Evolutionary conservation across 805 yeast species (phyloP), one percentile per base, ranked within the genome.

Genomic region (Ogataea chonburiensis): DNA sequence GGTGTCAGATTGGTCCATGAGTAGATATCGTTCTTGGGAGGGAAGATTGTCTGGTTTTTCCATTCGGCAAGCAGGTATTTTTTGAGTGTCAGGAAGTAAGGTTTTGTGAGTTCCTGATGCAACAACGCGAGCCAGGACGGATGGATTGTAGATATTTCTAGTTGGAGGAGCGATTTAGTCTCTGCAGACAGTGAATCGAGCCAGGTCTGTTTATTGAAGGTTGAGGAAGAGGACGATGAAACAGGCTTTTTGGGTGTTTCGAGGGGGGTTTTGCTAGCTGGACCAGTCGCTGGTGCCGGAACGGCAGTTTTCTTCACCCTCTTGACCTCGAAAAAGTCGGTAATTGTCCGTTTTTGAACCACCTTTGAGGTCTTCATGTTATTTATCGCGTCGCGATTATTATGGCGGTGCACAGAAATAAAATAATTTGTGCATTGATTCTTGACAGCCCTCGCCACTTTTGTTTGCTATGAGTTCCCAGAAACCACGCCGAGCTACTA

Each of bases 1-100:
- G 96, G 95, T 0, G 98, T 87, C 12, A 80, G 68, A 20, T 87
- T 73, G 2, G 94, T 80, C 97, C 98, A 93, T 0, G 97, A 86
- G 57, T 93, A 93, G 14, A 93, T 76, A 42, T 85, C 83, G 10
- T 72, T 53, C 12, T 66, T 57, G 0, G 91, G 89, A 2, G 99
- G 99, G 61, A 86, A 91, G 0, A 91, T 69, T 10, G 67, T 70
- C 13, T 65, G 63, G 11, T 57, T 47, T 7, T 29, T 18, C 49
- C 63, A 56, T 48, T 81, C 85, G 1, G 66, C 42, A 4, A 46
- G 42, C 10, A 89, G 66, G 47, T 83, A 88, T 47, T 61, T 57
- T 50, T 91, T 91, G 47, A 93, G 66, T 7, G 73, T 60, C 7
- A 89, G 56, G 52, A 93, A 93, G 57, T 88, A 91, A 3, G 95